Conservation (phyloP, 768 basidiomycete genomes). For the Amanita subjunquillea region DNA sequence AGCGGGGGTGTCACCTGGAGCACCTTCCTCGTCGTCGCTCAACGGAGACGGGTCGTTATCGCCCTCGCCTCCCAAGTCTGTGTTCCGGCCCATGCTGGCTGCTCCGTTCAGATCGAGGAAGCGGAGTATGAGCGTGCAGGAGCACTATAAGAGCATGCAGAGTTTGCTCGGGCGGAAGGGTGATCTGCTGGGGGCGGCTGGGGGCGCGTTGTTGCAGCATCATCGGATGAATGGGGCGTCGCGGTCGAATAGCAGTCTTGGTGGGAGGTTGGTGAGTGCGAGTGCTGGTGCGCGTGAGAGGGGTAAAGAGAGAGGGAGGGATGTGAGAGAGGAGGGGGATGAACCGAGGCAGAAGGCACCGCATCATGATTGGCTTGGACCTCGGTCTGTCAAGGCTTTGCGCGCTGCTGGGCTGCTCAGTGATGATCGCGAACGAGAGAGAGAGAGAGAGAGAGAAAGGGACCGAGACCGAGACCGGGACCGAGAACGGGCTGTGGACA, state of each 20-base stretch:
- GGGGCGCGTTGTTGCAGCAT: background rate
- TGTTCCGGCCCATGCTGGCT: slow-evolving; percentile 5
- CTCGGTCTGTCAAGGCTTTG: slow-evolving; percentile 63
- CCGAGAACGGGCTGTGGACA: slow-evolving; percentile 10
- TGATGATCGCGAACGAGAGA: slow-evolving; percentile 17
- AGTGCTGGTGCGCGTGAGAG: background rate
- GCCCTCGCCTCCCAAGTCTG: slow-evolving; percentile 12
- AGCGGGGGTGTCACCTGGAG: background rate
- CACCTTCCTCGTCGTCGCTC: background rate
- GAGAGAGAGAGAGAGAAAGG: slow-evolving; percentile 1
- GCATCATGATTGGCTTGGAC: slow-evolving; percentile 53
- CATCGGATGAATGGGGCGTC: slow-evolving; percentile 1
- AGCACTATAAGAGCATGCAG: slow-evolving; percentile 13
- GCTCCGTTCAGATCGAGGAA: slow-evolving; percentile 27
- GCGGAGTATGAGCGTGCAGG: slow-evolving; percentile 62
- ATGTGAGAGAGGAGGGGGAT: slow-evolving; percentile 5
- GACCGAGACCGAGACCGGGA: slow-evolving; percentile 10
- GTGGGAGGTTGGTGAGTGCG: background rate
- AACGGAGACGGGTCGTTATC: slow-evolving; percentile 5
- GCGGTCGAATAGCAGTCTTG: slow-evolving; percentile 1
- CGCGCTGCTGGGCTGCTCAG: slow-evolving; percentile 57
- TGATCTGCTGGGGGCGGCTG: no score
- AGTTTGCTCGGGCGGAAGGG: background rate
- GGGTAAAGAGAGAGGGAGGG: background rate
- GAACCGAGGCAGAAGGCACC: slow-evolving; percentile 1